These are phyloP conservation scores for Myxozyma sirexii DNA, from an alignment of 805 yeast species.

Conservation along the genomic window DNA sequence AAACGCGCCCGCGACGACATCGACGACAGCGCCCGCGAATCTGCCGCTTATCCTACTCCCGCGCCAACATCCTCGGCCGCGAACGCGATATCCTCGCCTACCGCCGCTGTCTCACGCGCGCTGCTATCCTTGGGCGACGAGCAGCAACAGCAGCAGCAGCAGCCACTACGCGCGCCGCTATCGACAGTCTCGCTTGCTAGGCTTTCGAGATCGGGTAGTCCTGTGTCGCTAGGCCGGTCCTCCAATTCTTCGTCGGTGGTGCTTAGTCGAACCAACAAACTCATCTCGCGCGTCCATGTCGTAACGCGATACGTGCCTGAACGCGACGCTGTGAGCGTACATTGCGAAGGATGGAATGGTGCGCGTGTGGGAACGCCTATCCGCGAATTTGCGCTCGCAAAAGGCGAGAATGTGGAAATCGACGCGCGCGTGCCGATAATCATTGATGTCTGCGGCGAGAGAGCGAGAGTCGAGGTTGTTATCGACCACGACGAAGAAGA, in stretches of 20 bases:
- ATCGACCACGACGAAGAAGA: constrained; percentile 38
- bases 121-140: not conserved
- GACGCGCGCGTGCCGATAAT: constrained; percentile 65
- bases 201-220: constrained; percentile 46
- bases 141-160: not conserved
- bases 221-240: constrained; percentile 66
- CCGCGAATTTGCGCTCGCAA: constrained; percentile 54
- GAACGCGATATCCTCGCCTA: constrained; percentile 20
- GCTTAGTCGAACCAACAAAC: constrained; percentile 52
- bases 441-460: constrained; percentile 72
- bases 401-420: constrained; percentile 64
- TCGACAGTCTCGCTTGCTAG: constrained; percentile 46
- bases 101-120: constrained; percentile 11
- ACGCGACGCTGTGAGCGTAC: constrained; percentile 51
- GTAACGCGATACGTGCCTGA: constrained; percentile 50
- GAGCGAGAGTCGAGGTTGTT: constrained; percentile 53
- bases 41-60: constrained; percentile 43
- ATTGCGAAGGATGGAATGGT: constrained; percentile 85
- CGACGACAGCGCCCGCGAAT: constrained; percentile 9
- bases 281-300: constrained; percentile 70
- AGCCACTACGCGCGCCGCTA: constrained; percentile 44
- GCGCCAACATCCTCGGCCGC: constrained; percentile 37
- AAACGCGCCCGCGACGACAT: constrained; percentile 15
- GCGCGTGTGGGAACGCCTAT: constrained; percentile 61
- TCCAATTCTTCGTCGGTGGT: constrained; percentile 59